Conservation (phyloP, 108 stramenopile species). For the Skeletonema tropicum region DNA sequence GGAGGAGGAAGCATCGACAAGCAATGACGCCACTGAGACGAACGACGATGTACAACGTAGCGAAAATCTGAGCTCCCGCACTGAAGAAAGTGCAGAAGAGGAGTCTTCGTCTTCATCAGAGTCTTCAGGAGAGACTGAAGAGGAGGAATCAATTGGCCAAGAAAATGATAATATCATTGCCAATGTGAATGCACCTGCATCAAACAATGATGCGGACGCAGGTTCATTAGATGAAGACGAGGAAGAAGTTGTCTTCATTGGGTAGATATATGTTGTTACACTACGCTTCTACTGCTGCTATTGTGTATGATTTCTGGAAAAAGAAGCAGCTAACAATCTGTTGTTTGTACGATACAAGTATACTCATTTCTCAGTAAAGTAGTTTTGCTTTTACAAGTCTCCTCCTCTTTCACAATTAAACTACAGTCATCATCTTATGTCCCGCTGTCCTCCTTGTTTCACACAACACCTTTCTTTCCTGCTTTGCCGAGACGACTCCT, state of each 20-base stretch:
- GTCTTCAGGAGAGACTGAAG: neutral
- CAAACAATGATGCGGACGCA: neutral
- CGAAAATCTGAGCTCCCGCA: neutral
- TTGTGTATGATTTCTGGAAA: neutral
- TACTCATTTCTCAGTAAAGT: neutral
- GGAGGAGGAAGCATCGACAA: neutral
- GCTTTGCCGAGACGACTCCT: too few species aligned
- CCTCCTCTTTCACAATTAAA: neutral
- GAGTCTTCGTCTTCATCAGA: slow-evolving; percentile 6
- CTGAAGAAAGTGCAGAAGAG: slow-evolving; percentile 9
- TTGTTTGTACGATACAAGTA: slow-evolving; percentile 2
- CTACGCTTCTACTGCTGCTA: neutral
- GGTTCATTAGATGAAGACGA: slow-evolving; percentile 7
- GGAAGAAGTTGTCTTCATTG: slow-evolving; percentile 1
- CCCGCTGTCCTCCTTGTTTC: too few species aligned
- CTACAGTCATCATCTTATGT: neutral
- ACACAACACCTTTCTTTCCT: too few species aligned
- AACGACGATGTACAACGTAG: neutral
- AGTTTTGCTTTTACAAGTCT: neutral
- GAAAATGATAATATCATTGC: neutral
- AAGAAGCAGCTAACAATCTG: neutral
- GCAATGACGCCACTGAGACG: neutral
- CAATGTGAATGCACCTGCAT: neutral
- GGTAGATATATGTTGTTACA: neutral
- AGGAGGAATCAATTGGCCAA: neutral